A percentile compares a stretch with the other conserved stretches of the same genome.
phyloP scores from a whole-genome alignment of 257 asterid species.

The Solanum arcanum region DNA sequence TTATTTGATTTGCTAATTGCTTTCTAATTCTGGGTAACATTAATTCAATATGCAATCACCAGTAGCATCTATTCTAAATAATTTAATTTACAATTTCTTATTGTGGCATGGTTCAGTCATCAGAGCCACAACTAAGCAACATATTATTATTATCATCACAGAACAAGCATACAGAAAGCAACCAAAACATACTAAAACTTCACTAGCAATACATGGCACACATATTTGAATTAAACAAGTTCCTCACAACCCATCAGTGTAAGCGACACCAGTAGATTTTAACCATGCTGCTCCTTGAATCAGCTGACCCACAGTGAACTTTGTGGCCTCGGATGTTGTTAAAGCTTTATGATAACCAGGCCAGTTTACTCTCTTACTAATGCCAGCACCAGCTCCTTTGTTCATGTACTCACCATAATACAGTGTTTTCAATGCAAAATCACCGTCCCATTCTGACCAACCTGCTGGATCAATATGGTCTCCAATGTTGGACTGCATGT shows the following conservation, averaged over 20 bases:
- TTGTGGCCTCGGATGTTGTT: neutral
- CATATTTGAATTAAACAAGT: neutral
- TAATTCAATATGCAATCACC: neutral
- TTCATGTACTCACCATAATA: slow-evolving; percentile 16
- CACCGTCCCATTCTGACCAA: slow-evolving; percentile 8
- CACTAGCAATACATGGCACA: neutral
- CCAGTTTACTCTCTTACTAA: slow-evolving; percentile 7
- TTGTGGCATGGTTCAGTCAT: neutral
- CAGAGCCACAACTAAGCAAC: neutral
- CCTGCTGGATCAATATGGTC: slow-evolving; percentile 11
- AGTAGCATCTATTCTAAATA: neutral
- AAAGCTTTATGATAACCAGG: neutral
- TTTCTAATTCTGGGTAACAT: neutral
- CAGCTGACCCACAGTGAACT: slow-evolving; percentile 4
- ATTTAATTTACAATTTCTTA: neutral
- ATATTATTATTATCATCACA: neutral
- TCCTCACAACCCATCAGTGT: slow-evolving; percentile 1
- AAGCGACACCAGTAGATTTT: slow-evolving; percentile 6
- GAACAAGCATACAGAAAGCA: neutral
- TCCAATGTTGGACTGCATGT: slow-evolving; percentile 8
- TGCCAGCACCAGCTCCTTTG: slow-evolving; percentile 11
- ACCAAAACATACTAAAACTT: neutral
- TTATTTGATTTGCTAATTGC: neutral
- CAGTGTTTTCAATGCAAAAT: slow-evolving; percentile 1
- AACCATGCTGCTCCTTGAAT: slow-evolving; percentile 12